Conservation (phyloP, 805 yeast genomes). For the Metschnikowia dekortorum region DNA sequence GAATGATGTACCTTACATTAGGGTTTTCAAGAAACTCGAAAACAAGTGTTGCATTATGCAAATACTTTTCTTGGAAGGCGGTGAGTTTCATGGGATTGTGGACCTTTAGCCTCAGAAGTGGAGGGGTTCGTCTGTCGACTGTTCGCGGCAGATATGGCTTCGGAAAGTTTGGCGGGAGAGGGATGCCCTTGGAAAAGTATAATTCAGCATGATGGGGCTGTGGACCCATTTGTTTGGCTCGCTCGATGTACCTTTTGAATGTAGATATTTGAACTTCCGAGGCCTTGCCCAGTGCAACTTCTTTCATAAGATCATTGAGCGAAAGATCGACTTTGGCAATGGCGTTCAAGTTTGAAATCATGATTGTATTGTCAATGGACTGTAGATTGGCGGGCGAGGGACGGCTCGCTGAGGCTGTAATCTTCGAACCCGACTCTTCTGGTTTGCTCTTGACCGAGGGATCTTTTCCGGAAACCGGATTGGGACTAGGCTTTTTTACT, state of each 20-base stretch:
- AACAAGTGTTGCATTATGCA: conserved; percentile 65
- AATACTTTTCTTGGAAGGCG: conserved; percentile 71
- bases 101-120: conserved; percentile 8
- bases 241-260: conserved; percentile 75
- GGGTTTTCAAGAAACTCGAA: conserved; percentile 84
- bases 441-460: background rate
- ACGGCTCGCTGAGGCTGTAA: conserved; percentile 4
- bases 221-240: conserved; percentile 74
- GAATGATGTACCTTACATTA: conserved; percentile 66
- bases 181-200: conserved; percentile 16
- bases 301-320: conserved; percentile 69
- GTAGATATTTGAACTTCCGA: conserved; percentile 63
- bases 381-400: conserved; percentile 35
- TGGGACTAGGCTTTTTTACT: background rate
- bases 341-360: conserved; percentile 79
- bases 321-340: conserved; percentile 73
- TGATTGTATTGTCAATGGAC: conserved; percentile 65
- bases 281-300: conserved; percentile 82
- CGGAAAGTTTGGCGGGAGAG: conserved; percentile 18
- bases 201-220: conserved; percentile 39
- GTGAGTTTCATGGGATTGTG: conserved; percentile 58
- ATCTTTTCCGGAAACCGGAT: background rate
- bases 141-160: conserved; percentile 10
- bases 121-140: conserved; percentile 17
- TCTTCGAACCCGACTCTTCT: background rate